Base-by-base conservation (phyloP, 495 filamentous ascomycete genomes). In the Neurospora cerealis region DNA sequence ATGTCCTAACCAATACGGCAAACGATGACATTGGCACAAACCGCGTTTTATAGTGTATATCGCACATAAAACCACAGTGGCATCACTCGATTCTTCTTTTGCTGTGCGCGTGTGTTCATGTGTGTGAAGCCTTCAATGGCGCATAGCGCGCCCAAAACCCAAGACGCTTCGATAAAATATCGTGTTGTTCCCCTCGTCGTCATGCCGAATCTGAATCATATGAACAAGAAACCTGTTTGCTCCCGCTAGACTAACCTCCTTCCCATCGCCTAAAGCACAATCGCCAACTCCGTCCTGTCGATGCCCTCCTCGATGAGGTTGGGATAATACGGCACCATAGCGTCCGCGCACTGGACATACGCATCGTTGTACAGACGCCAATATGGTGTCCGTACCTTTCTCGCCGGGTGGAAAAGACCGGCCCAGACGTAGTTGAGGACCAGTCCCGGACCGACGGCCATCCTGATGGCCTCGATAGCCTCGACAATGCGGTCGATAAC, bases 381-480 rank as follows among this genome's bases (percentile, higher is more conserved):
- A 82, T 97, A 98, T 36, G 96, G 95, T 72, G 87, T 88, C 71
- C 96, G 87, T 40, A 99, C 96, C 83, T 98, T 98, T 66, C 96
- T 88, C 7, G 96, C 96, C 0, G 96, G 94, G 78, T 98, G 96
- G 87, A 98, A 99, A 69, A 99, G 85, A 19, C 96, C 96, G 4
- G 96, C 95, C 94, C 93, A 98, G 75, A 97, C 89, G 80, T 99
- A 99, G 83, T 98, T 98, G 88, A 98, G 92, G 42, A 97, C 91
- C 34, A 93, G 82, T 1, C 95, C 95, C 0, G 95, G 92, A 10
- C 96, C 96, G 69, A 98, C 91, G 0, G 96, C 94, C 89, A 97
- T 93, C 34, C 96, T 87, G 73, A 98, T 91, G n/a, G 94, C 96
- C 80, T 97, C 95, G 77, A 99, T 95, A 41, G 96, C 96, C 80